Percentiles rank a stretch among this genome's conserved stretches.
Evolutionary conservation across 2,329 filamentous ascomycete species (phyloP).

Genomic region (Colletotrichum cuscutae): DNA sequence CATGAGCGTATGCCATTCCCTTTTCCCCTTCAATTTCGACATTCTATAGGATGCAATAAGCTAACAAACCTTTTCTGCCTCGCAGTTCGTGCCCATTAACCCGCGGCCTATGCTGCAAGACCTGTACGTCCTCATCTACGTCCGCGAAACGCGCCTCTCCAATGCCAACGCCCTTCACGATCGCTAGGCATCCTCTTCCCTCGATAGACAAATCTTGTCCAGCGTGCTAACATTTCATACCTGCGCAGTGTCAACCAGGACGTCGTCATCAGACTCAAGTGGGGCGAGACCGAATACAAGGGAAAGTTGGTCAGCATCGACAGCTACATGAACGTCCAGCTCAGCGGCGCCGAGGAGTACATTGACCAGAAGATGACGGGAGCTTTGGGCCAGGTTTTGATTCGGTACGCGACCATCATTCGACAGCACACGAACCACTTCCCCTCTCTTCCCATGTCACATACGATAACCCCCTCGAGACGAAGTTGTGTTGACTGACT

Average conservation of each 20-base stretch:
- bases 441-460: no score
- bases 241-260: constrained; percentile 81
- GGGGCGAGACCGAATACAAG: constrained; percentile 98
- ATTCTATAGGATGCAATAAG: neutral
- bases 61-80: neutral
- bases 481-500: neutral
- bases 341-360: constrained; percentile 91
- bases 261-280: constrained; percentile 93
- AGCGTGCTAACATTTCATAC: constrained; percentile 3
- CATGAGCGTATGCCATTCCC: constrained; percentile 46
- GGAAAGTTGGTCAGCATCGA: constrained; percentile 92
- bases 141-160: neutral
- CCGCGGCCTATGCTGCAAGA: constrained; percentile 96
- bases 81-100: constrained; percentile 90
- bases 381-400: constrained; percentile 88
- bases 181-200: neutral
- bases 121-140: constrained; percentile 68
- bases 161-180: neutral
- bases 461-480: neutral
- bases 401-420: constrained; percentile 68
- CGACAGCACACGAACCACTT: no score
- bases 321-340: constrained; percentile 99
- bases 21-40: no score
- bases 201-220: neutral
- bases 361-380: constrained; percentile 89